Evolutionary conservation across 192 early-diverging fungal genomes (phyloP), one percentile per base, ranked within the genome.

Genomic region (Chytriomyces sp.): DNA sequence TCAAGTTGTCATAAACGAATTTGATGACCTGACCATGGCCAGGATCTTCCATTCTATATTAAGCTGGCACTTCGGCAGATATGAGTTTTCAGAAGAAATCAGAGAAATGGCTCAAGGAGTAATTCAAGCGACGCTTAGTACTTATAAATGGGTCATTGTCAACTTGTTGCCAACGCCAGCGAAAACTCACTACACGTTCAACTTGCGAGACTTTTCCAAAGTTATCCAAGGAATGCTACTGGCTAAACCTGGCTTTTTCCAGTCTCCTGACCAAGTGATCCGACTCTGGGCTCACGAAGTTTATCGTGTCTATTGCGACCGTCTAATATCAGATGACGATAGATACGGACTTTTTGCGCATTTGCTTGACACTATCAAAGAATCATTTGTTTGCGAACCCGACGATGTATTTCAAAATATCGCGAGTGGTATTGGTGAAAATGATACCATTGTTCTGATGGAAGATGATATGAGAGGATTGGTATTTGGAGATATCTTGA

Each of bases 161-260:
- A 89, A 86, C 64, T 75, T 89, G 66, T 74, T 89, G 10, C 88
- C 88, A 12, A 88, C 88, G 5, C 88, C 88, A 2, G 88, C 88
- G 17, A 89, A 89, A 60, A 87, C 84, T 5, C 88, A 89, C 65
- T 89, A 89, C 66, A 88, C 84, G 6, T 89, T 89, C 75, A 89
- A 89, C 61, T 76, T 89, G 19, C 75, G 88, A 34, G 88, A 89
- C 75, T 86, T 89, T 64, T 71, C 82, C 2, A 70, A 79, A 39
- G 85, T 89, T 8, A 82, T 89, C 14, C 83, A 89, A 72, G 88
- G 88, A 44, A 38, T 89, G n/a, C 74, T 84, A 4, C 79, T 85
- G 2, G 81, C 86, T 25, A 75, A 77, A 22, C 86, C 88, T 5
- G 63, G 72, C 25, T 70, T 70, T 17, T 84, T 86, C 44, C 56